Conservation (phyloP, 1,284 basidiomycete genomes). For the Melampsora abietis-canadensis region DNA sequence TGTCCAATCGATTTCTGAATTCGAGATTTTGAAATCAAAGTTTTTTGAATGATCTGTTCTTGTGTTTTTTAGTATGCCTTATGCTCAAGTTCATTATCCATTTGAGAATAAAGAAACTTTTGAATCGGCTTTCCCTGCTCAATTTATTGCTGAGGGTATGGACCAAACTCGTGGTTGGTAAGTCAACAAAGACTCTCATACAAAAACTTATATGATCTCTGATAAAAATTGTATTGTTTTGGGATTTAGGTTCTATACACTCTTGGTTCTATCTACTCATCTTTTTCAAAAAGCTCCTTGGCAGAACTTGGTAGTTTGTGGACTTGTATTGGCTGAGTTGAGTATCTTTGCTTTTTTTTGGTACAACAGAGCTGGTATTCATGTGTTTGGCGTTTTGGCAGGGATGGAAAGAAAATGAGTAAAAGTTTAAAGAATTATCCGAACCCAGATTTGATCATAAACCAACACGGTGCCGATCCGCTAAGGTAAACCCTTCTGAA, state of each 20-base stretch:
- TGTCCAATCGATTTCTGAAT: neutral
- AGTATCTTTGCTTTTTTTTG: too few relatives aligned
- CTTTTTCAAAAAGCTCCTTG: conserved; percentile 90
- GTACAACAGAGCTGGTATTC: too few relatives aligned
- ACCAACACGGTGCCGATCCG: conserved; percentile 92
- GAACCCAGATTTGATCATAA: conserved; percentile 87
- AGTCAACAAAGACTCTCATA: neutral
- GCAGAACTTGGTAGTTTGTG: conserved; percentile 97
- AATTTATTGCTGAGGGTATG: conserved; percentile 94
- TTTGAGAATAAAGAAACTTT: conserved; percentile 89
- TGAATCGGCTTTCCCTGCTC: conserved; percentile 84
- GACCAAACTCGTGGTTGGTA: conserved; percentile 54
- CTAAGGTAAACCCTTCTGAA: conserved; percentile 66
- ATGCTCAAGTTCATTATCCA: conserved; percentile 94
- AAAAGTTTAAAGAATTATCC: conserved; percentile 97
- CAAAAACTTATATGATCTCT: neutral
- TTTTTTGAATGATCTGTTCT: neutral
- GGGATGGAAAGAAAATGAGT: conserved; percentile 99
- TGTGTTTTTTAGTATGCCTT: conserved; percentile 76
- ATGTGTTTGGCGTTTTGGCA: too few relatives aligned
- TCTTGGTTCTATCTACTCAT: conserved; percentile 91
- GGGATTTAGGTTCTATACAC: conserved; percentile 89
- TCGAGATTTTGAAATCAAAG: neutral
- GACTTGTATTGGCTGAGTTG: conserved; percentile 87
- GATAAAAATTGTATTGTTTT: conserved; percentile 56